Conservation (phyloP, 371 early-diverging fungal genomes). For the Rhizopus sp. region DNA sequence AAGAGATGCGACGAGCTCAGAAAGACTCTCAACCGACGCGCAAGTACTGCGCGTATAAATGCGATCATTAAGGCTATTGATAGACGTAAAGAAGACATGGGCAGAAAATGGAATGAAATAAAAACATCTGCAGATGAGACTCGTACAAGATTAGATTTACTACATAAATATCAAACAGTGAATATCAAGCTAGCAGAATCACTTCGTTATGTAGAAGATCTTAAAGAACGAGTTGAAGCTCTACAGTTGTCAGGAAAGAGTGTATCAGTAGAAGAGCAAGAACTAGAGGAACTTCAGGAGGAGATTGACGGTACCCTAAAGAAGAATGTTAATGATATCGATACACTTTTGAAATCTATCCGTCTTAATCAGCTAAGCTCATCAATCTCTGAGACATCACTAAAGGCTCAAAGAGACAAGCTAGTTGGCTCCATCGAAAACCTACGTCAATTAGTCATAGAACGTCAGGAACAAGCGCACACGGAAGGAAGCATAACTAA, state of each 20-base stretch:
- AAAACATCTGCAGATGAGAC: slow-evolving; percentile 40
- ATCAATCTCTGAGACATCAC: slow-evolving; percentile 30
- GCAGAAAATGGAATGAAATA: slow-evolving; percentile 37
- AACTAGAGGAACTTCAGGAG: slow-evolving; percentile 40
- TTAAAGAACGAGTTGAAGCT: slow-evolving; percentile 43
- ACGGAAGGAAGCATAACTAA: slow-evolving; percentile 45
- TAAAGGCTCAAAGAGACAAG: slow-evolving; percentile 38
- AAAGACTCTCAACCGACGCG: slow-evolving; percentile 24
- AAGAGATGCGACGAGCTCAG: slow-evolving; percentile 28
- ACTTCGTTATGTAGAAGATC: slow-evolving; percentile 39
- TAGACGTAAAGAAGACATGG: slow-evolving; percentile 33
- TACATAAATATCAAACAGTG: slow-evolving; percentile 37
- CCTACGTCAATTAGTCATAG: slow-evolving; percentile 34
- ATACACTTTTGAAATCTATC: slow-evolving; percentile 23
- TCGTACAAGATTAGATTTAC: slow-evolving; percentile 33
- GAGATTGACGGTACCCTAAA: slow-evolving; percentile 35
- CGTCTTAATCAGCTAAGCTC: slow-evolving; percentile 8
- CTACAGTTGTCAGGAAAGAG: slow-evolving; percentile 45
- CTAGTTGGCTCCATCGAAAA: slow-evolving; percentile 32
- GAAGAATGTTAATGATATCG: slow-evolving; percentile 34
- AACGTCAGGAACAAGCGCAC: slow-evolving; percentile 40
- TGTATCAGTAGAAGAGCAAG: slow-evolving; percentile 43
- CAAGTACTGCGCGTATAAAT: slow-evolving; percentile 22
- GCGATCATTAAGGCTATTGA: slow-evolving; percentile 33
- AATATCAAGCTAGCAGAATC: slow-evolving; percentile 41